Base-by-base conservation (phyloP, 164 flowering plant genomes). In the Nelumbo lutea region DNA sequence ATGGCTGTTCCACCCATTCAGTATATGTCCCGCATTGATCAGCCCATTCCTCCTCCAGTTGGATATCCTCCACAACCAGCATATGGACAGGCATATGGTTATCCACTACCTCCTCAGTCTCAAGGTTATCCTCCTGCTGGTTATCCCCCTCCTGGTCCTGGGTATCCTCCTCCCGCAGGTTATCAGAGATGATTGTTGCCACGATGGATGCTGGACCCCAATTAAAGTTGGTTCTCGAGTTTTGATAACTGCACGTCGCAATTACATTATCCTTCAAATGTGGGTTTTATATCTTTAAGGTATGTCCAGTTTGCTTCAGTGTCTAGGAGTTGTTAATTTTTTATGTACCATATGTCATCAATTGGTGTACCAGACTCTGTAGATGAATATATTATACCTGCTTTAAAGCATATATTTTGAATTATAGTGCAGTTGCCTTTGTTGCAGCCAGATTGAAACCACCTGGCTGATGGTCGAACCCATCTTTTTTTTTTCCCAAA, bases 21-120 rank as follows among this genome's bases (percentile, higher is more conserved):
- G 75, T 78, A 85, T 61, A 87, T 87, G 91, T 87, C 91, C 0
- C 86, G 89, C 50, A 55, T 84, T 9, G 91, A 85, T 68, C 85
- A 82, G 69, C 82, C 79, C 7, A 0, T 62, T 70, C 88, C 87
- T 59, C 85, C 88, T 2, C 4, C 72, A 10, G 83, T 72, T 45
- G 84, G 84, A 59, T 82, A 80, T 68, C 76, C 78, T 9, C 79
- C 86, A 39, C 83, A 80, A 42, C 81, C 80, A 41, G 64, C 68
- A 61, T 75, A 75, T 53, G 82, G 80, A 3, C 76, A 72, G 53
- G 73, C 81, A 9, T 65, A 73, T 60, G 83, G 81, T 4, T 74
- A 82, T 64, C 86, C 87, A 11, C 81, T 74, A 14, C 70, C 79
- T 10, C 75, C 77, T 67, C 77, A 64, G 42, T 60, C 72, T 53